Evolutionary conservation across 495 filamentous ascomycete species (phyloP), one percentile per base, ranked within the genome.

Genomic region (Lasiosphaeria hispida): DNA sequence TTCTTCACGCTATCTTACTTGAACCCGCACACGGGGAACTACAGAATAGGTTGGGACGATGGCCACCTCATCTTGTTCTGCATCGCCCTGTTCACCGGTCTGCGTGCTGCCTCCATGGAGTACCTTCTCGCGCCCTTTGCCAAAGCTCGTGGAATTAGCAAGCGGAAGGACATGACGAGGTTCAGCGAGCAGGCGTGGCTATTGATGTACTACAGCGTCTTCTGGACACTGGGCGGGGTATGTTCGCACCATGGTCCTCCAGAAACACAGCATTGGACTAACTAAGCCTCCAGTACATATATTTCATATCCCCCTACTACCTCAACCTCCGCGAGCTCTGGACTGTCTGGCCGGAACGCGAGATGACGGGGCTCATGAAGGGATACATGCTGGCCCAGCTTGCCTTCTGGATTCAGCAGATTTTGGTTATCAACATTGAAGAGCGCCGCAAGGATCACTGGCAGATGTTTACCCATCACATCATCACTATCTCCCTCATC

Each of bases 121-220:
- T 93, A 94, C 75, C 59, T 96, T 9, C 77, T 97, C 15, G 82
- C 82, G 41, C 93, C 94, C 15, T 69, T 92, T 15, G 92, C 87
- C 30, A 82, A 81, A 40, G 68, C 75, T 11, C 77, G 77, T 50
- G 92, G 92, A 11, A 75, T 97, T 60, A 79, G 81, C 58, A 83
- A 84, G 55, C 78, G 77, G 62, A 96, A 95, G 73, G 87, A 82
- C 7, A 72, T 86, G 18, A 79, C 89, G 18, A 82, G 95, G 40
- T 90, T 97, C 72, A 89, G 91, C 48, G 94, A 98, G 71, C 94
- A 98, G 75, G 91, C 86, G 49, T 98, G 92, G 90, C 77, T 96
- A 66, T 69, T 90, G 23, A 63, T 92, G 36, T 97, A 97, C 75
- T 89, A 90, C 69, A 69, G 69, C 23, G 74, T 85, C 52, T 91